These are phyloP conservation scores for Microdochium trichocladiopsis DNA, from an alignment of 2,329 filamentous ascomycete genomes.

Conservation along the genomic window DNA sequence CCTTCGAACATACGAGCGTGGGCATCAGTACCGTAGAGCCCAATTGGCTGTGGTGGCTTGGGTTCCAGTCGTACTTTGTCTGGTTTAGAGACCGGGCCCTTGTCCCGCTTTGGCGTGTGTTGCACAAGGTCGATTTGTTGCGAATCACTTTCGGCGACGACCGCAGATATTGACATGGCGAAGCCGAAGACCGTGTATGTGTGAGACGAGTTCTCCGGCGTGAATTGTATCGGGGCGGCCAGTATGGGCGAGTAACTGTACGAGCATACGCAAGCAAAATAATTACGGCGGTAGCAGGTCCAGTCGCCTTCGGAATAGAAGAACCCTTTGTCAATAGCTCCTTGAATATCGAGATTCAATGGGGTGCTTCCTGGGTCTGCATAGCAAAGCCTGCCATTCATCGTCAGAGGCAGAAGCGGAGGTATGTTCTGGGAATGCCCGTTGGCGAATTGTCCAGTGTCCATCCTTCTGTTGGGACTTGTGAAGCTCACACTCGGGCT, in stretches of 20 bases:
- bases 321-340: constrained; percentile 84
- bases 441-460: constrained; percentile 33
- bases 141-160: constrained; percentile 67
- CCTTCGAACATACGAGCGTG: constrained; percentile 6
- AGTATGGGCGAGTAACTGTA: constrained; percentile 60
- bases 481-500: constrained; percentile 39
- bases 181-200: constrained; percentile 65
- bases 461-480: constrained; percentile 37
- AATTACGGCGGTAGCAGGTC: constrained; percentile 90
- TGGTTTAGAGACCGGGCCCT: constrained; percentile 72
- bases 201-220: constrained; percentile 39
- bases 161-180: constrained; percentile 77
- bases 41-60: constrained; percentile 47
- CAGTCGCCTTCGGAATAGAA: constrained; percentile 75
- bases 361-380: constrained; percentile 37
- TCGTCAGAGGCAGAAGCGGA: constrained; percentile 41
- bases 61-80: constrained; percentile 62
- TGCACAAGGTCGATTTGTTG: constrained; percentile 81
- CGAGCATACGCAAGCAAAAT: constrained; percentile 79
- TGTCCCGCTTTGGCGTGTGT: constrained; percentile 87
- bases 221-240: constrained; percentile 43
- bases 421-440: constrained; percentile 36
- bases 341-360: constrained; percentile 67
- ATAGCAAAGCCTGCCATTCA: constrained; percentile 56
- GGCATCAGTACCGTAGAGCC: constrained; percentile 32